Evolutionary conservation across 768 basidiomycete genomes (phyloP).

Genomic region (Pleurotus citrinopileatus): DNA sequence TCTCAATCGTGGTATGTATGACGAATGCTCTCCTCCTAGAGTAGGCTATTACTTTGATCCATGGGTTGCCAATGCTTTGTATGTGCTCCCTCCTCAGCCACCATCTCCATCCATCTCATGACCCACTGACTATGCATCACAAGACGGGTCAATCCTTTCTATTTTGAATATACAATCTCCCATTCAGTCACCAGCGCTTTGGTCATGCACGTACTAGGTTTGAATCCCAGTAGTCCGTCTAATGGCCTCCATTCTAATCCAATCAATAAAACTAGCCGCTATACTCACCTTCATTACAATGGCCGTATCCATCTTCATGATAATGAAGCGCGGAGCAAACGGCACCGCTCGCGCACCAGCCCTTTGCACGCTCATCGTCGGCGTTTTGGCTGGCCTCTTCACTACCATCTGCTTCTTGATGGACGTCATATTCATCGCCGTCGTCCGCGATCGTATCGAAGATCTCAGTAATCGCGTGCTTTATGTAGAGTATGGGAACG

Average conservation of each 20-base stretch:
- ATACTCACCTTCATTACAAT: constrained; percentile 50
- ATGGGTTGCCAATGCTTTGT: constrained; percentile 43
- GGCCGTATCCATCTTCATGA: constrained; percentile 42
- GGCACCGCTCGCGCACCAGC: constrained; percentile 35
- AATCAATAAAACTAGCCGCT: constrained; percentile 32
- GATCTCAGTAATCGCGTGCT: constrained; percentile 39
- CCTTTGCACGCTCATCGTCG: constrained; percentile 33
- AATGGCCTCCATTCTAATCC: neutral
- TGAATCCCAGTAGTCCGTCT: constrained; percentile 10
- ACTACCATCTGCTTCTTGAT: constrained; percentile 52
- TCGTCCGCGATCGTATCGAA: constrained; percentile 39
- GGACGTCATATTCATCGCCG: constrained; percentile 47
- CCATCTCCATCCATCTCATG: constrained; percentile 14
- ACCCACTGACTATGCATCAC: constrained; percentile 11
- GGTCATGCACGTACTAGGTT: constrained; percentile 56
- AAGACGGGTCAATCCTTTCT: constrained; percentile 28
- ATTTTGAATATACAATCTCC: constrained; percentile 39
- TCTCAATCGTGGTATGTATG: constrained; percentile 32
- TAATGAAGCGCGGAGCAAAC: constrained; percentile 36
- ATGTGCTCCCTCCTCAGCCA: constrained; percentile 22
- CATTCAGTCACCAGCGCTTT: constrained; percentile 44
- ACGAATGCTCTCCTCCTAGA: constrained; percentile 42
- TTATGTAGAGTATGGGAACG: constrained; percentile 47
- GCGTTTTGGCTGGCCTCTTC: constrained; percentile 38
- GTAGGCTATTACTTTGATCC: constrained; percentile 58